Percentiles rank a stretch among this genome's conserved stretches.
Conservation (phyloP, 192 early-diverging fungal species). For the Backusella sp. region DNA sequence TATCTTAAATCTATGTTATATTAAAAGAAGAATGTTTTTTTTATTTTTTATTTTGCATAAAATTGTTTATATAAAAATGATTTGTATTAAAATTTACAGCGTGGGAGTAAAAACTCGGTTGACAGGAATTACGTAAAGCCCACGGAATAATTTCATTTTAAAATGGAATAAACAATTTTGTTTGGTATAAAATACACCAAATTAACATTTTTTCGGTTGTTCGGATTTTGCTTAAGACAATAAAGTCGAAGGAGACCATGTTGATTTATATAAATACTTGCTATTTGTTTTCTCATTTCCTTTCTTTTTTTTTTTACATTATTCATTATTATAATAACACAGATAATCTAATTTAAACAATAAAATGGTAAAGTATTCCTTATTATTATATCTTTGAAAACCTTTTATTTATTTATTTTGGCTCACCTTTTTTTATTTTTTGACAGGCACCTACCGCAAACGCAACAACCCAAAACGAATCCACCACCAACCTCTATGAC, state of each 20-base stretch:
- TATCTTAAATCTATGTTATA: no score
- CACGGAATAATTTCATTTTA: slow-evolving; percentile 2
- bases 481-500: slow-evolving; percentile 37
- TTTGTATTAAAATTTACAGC: not conserved
- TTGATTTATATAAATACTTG: not conserved
- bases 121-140: not conserved
- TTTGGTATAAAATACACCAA: not conserved
- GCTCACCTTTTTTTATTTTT: not conserved
- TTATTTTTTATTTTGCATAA: not conserved
- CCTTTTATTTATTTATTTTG: not conserved
- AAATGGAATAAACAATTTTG: slow-evolving; percentile 1
- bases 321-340: not conserved
- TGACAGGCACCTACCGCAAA: not conserved
- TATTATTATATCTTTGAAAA: not conserved
- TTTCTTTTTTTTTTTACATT: not conserved
- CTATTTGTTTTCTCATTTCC: not conserved
- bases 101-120: not conserved
- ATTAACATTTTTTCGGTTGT: not conserved
- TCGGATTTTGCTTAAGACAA: slow-evolving; percentile 3
- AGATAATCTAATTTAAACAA: not conserved
- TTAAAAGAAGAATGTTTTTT: no score
- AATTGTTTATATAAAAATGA: not conserved
- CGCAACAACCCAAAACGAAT: not conserved
- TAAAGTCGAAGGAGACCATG: not conserved
- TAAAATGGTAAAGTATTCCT: not conserved